Evolutionary conservation across 1,284 basidiomycete species (phyloP).

Genomic region (Ceratobasidium sp.): DNA sequence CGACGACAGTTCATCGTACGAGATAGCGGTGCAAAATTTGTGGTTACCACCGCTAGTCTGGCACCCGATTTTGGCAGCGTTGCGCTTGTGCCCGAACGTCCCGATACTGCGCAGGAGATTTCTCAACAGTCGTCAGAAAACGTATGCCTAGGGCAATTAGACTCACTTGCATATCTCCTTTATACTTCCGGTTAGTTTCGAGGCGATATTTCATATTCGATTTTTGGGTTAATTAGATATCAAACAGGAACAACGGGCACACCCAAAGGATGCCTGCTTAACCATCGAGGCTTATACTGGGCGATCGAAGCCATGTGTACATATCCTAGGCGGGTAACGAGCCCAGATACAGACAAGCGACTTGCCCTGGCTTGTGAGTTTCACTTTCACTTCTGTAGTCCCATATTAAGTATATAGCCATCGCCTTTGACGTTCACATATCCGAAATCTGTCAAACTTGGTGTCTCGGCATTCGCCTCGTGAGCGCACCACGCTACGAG

Average conservation of each 20-base stretch:
- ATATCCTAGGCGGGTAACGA: slow-evolving; percentile 47
- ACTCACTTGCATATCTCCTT: slow-evolving; percentile 57
- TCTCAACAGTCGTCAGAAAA: slow-evolving; percentile 50
- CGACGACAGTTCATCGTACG: slow-evolving; percentile 57
- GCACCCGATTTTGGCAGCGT: slow-evolving; percentile 38
- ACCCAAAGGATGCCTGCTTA: slow-evolving; percentile 64
- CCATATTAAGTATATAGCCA: slow-evolving; percentile 44
- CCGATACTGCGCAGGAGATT: slow-evolving; percentile 47
- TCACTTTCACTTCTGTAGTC: slow-evolving; percentile 45
- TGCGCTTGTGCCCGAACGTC: slow-evolving; percentile 22
- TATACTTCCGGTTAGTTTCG: slow-evolving; percentile 58
- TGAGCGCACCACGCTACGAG: slow-evolving; percentile 55
- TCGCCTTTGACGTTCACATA: slow-evolving; percentile 62
- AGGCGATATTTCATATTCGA: background rate
- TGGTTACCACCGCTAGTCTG: slow-evolving; percentile 51
- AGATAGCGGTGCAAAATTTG: slow-evolving; percentile 56
- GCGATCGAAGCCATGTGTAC: slow-evolving; percentile 55
- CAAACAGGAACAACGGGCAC: slow-evolving; percentile 59
- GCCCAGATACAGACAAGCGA: slow-evolving; percentile 50
- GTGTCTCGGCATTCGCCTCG: slow-evolving; percentile 56
- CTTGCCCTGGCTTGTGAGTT: slow-evolving; percentile 57
- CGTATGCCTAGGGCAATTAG: slow-evolving; percentile 48
- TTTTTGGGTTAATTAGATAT: background rate
- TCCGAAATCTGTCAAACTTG: slow-evolving; percentile 56
- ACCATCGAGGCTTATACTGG: slow-evolving; percentile 55